Evolutionary conservation across 139 green algal genomes (phyloP).

Genomic region (Asterochloris erici): DNA sequence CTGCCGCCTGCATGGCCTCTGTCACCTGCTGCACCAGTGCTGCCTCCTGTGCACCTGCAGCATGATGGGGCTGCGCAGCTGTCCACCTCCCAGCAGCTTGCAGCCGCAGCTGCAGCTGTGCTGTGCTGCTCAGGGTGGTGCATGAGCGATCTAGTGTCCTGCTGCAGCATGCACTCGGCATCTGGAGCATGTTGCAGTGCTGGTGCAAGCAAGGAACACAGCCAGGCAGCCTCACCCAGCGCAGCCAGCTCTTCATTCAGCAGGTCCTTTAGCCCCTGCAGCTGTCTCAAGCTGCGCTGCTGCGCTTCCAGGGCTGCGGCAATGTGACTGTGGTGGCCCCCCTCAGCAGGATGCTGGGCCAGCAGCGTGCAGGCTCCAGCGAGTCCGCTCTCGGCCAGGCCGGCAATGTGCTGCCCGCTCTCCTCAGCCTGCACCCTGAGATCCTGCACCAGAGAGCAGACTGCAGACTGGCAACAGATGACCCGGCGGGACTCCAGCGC

Average conservation of each 20-base stretch:
- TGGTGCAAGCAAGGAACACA: background rate
- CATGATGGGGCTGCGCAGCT: background rate
- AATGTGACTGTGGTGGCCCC: constrained; percentile 6
- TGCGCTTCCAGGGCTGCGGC: constrained; percentile 1
- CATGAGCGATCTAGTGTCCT: background rate
- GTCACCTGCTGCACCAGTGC: constrained; percentile 12
- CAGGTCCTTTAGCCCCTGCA: background rate
- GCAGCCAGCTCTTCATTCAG: background rate
- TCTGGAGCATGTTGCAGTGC: background rate
- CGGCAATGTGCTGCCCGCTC: too few species aligned
- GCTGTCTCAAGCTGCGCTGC: background rate
- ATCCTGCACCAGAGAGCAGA: too few species aligned
- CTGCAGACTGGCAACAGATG: too few species aligned
- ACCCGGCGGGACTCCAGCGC: too few species aligned
- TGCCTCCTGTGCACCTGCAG: constrained; percentile 6
- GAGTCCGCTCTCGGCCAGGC: too few species aligned
- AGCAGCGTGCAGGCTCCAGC: background rate
- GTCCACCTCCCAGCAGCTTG: background rate
- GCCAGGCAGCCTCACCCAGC: background rate
- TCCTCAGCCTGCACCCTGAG: too few species aligned
- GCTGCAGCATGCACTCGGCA: background rate
- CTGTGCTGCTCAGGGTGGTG: background rate
- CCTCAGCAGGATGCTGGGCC: background rate
- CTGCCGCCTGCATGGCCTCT: background rate
- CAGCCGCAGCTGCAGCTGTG: background rate